phyloP scores from a whole-genome alignment of 768 basidiomycete species.

The Lactifluus piperatus region DNA sequence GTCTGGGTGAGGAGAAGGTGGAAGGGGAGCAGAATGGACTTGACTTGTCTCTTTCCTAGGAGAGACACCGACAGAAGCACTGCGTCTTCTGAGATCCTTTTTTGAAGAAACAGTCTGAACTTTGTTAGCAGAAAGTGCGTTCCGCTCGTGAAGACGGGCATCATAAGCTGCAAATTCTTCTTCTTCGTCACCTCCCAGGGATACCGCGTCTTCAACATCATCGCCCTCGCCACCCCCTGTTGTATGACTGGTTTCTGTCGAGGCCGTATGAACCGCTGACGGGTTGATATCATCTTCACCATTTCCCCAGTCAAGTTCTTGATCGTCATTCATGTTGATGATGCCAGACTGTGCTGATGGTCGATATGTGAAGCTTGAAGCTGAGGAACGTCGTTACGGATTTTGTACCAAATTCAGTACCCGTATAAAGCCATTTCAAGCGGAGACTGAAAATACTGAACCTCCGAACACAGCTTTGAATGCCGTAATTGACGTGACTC shows the following conservation, averaged over 20 bases:
- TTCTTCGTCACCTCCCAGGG: slow-evolving; percentile 60
- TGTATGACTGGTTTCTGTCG: slow-evolving; percentile 17
- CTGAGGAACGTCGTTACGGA: background rate
- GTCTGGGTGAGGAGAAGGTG: slow-evolving; percentile 13
- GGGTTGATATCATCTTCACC: slow-evolving; percentile 34
- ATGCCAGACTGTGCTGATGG: slow-evolving; percentile 17
- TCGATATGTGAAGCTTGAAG: slow-evolving; percentile 14
- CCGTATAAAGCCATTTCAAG: background rate
- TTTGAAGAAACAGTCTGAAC: background rate
- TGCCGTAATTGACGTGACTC: background rate
- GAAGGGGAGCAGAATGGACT: background rate
- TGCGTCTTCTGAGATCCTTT: slow-evolving; percentile 3
- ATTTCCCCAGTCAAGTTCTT: slow-evolving; percentile 62
- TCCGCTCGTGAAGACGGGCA: slow-evolving; percentile 18
- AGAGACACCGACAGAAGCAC: background rate
- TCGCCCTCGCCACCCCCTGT: slow-evolving; percentile 24
- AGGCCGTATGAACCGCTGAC: slow-evolving; percentile 13
- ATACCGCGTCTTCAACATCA: slow-evolving; percentile 55
- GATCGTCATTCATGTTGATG: slow-evolving; percentile 52
- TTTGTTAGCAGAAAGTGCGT: background rate
- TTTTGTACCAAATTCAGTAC: background rate
- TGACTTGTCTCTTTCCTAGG: slow-evolving; percentile 4
- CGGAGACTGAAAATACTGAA: background rate
- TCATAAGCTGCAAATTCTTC: slow-evolving; percentile 45
- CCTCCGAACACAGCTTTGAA: slow-evolving; percentile 1